Evolutionary conservation across 805 yeast genomes (phyloP).

Genomic region (Pichia manshurica): DNA sequence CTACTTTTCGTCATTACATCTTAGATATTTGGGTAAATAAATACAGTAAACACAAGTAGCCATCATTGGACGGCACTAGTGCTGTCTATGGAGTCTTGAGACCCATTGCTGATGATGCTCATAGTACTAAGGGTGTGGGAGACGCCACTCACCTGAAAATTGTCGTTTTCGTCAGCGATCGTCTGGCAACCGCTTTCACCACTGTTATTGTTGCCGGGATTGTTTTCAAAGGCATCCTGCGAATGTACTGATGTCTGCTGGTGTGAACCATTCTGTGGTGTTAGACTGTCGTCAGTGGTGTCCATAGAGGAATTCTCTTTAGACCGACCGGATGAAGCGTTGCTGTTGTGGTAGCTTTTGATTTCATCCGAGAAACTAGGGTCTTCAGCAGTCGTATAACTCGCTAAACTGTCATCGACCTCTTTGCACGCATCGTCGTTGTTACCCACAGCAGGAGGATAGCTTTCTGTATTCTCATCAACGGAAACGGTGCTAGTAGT

Average conservation of each 20-base stretch:
- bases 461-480: no score
- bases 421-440: not conserved
- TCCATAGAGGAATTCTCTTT: not conserved
- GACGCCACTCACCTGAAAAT: not conserved
- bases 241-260: not conserved
- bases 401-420: no score
- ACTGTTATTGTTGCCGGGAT: not conserved
- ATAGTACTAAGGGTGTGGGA: conserved; percentile 13
- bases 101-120: conserved; percentile 23
- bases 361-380: no score
- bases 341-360: no score
- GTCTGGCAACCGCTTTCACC: no score
- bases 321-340: no score
- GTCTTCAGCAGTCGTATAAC: no score
- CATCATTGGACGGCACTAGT: not conserved
- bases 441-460: no score
- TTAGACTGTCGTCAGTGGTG: not conserved
- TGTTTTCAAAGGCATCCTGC: not conserved
- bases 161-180: not conserved
- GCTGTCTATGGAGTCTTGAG: no score
- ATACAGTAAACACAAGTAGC: not conserved
- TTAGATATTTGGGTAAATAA: no score
- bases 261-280: no score
- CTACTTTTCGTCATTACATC: no score
- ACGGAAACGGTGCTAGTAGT: not conserved